Conservation (phyloP, 495 filamentous ascomycete genomes). For the Penicillium alfredii region DNA sequence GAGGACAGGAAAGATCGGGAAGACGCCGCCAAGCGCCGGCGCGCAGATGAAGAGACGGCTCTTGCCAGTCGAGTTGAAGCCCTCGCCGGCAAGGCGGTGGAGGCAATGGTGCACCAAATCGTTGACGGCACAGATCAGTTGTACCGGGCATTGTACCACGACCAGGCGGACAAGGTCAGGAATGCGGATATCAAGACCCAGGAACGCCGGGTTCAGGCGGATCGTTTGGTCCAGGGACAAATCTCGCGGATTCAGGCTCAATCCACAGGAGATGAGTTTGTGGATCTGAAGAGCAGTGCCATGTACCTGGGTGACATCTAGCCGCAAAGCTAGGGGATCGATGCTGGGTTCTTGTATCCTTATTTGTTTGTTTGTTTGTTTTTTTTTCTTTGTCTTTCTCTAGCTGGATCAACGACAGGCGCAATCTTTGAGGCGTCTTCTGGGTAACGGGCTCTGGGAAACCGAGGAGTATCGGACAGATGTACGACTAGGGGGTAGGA, state of each 20-base stretch:
- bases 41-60: constrained; percentile 24
- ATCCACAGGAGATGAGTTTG: constrained; percentile 24
- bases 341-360: too few relatives aligned
- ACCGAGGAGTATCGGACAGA: not conserved
- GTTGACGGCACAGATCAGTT: constrained; percentile 43
- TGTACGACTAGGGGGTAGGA: not conserved
- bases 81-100: constrained; percentile 44
- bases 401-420: too few relatives aligned
- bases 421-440: too few relatives aligned
- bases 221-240: constrained; percentile 18
- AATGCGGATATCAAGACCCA: constrained; percentile 30
- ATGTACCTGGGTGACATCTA: constrained; percentile 41
- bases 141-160: constrained; percentile 43
- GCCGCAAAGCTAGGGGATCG: constrained; percentile 11
- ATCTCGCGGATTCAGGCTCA: constrained; percentile 30
- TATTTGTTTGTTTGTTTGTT: too few relatives aligned
- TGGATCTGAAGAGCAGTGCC: constrained; percentile 31
- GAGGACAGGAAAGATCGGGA: constrained; percentile 24
- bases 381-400: constrained; percentile 1
- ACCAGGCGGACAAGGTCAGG: constrained; percentile 33
- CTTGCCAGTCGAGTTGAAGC: constrained; percentile 36
- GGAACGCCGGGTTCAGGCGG: constrained; percentile 25
- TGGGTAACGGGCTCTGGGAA: too few relatives aligned
- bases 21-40: constrained; percentile 30
- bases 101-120: constrained; percentile 42